Evolutionary conservation across 2,329 filamentous ascomycete genomes (phyloP).

Genomic region (Ceratocystis colombiana): DNA sequence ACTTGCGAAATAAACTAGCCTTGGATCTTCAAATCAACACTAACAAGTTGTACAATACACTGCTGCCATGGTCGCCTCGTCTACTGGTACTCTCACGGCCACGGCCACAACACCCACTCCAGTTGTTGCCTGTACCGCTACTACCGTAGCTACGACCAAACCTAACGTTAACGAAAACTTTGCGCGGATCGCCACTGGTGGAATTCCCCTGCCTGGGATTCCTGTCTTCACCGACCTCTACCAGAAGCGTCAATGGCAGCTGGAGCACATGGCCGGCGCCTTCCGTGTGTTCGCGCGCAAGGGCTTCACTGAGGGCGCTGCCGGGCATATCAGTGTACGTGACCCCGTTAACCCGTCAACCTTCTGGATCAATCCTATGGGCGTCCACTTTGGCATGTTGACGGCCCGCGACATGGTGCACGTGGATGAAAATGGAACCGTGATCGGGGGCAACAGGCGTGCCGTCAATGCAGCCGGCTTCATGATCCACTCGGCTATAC

Average conservation of each 20-base stretch:
- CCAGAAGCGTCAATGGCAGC: conserved; percentile 32
- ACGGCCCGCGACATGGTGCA: conserved; percentile 54
- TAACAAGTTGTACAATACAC: not conserved
- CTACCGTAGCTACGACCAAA: not conserved
- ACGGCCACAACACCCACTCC: not conserved
- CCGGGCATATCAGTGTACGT: conserved; percentile 53
- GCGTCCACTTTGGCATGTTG: conserved; percentile 51
- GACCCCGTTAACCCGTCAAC: conserved; percentile 49
- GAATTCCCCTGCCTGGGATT: conserved; percentile 21
- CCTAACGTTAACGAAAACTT: conserved; percentile 19
- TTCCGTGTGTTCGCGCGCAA: conserved; percentile 41
- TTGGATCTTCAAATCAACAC: not conserved
- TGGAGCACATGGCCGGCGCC: conserved; percentile 38
- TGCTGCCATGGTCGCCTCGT: conserved; percentile 16
- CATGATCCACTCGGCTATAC: conserved; percentile 51
- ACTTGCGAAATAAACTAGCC: not conserved
- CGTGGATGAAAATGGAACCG: conserved; percentile 48
- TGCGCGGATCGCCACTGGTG: conserved; percentile 19
- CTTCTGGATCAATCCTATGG: conserved; percentile 59
- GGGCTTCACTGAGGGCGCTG: conserved; percentile 50
- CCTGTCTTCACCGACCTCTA: conserved; percentile 25
- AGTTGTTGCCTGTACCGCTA: not conserved
- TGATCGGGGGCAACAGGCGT: conserved; percentile 48
- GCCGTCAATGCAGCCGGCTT: conserved; percentile 53
- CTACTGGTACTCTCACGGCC: not conserved